Percentiles rank a stretch among this genome's conserved stretches.
Conservation (phyloP, 768 basidiomycete genomes). For the Pluteus cervinus region DNA sequence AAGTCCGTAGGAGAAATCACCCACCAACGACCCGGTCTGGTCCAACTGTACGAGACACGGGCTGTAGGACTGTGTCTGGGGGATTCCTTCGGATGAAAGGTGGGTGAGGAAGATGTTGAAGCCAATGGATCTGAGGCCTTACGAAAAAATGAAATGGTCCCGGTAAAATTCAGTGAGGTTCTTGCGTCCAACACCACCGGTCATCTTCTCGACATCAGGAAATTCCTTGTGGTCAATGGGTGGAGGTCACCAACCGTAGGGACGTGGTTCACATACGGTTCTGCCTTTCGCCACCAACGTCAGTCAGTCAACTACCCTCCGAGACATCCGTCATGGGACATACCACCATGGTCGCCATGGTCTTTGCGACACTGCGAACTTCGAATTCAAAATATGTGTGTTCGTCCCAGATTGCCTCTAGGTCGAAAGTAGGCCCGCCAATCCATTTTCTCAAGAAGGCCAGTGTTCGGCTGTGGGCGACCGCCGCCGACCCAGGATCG, state of each 20-base stretch:
- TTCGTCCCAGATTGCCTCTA: constrained; percentile 58
- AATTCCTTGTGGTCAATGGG: background rate
- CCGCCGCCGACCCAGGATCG: constrained; percentile 32
- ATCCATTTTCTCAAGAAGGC: constrained; percentile 38
- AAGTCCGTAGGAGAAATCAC: constrained; percentile 7
- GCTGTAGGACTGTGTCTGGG: constrained; percentile 34
- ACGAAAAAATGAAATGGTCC: constrained; percentile 51
- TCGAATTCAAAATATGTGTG: constrained; percentile 52
- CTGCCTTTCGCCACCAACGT: constrained; percentile 25
- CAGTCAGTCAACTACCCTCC: background rate
- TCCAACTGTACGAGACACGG: constrained; percentile 46
- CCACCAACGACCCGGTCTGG: constrained; percentile 44
- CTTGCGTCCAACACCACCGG: constrained; percentile 48
- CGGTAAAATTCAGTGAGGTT: constrained; percentile 47
- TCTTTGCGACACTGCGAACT: constrained; percentile 41
- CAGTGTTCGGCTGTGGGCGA: constrained; percentile 41
- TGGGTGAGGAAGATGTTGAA: background rate
- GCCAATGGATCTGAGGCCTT: constrained; percentile 7
- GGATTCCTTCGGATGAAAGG: constrained; percentile 35
- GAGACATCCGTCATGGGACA: constrained; percentile 11
- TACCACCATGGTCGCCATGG: constrained; percentile 54
- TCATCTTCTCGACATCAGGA: constrained; percentile 30
- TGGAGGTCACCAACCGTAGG: constrained; percentile 31
- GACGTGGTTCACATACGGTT: constrained; percentile 57
- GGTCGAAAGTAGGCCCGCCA: constrained; percentile 47